These are phyloP conservation scores for Trichophyton benhamiae DNA, from an alignment of 2,329 filamentous ascomycete species.

Conservation along the genomic window DNA sequence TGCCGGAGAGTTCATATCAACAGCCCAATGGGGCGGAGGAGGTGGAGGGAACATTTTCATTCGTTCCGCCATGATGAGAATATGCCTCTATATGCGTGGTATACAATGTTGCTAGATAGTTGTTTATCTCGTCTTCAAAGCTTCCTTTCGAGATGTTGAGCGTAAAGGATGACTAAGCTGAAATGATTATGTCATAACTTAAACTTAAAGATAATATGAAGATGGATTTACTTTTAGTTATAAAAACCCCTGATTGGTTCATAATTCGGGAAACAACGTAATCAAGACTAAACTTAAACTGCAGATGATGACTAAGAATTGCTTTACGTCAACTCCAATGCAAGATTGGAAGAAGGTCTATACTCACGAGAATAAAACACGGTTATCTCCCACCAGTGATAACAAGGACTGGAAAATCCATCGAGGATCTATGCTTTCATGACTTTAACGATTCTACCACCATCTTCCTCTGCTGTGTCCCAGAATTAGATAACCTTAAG, in stretches of 20 bases:
- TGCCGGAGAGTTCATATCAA: conserved; percentile 62
- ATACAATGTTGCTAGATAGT: neutral
- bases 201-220: too few relatives aligned
- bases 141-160: too few relatives aligned
- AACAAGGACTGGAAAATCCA: neutral
- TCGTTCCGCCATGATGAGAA: neutral
- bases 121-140: neutral
- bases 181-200: neutral
- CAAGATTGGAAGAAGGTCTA: too few relatives aligned
- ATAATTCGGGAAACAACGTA: too few relatives aligned
- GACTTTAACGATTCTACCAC: conserved; percentile 8
- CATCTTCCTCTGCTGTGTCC: conserved; percentile 9
- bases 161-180: neutral
- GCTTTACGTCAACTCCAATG: too few relatives aligned
- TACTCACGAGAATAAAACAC: too few relatives aligned
- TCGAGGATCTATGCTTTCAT: neutral
- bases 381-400: neutral
- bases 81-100: neutral
- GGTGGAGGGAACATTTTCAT: conserved; percentile 20
- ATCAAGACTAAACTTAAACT: too few relatives aligned
- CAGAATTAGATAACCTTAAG: conserved; percentile 24
- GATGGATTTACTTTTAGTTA: too few relatives aligned
- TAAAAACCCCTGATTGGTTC: too few relatives aligned
- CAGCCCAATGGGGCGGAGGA: conserved; percentile 65
- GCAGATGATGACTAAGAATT: too few relatives aligned